Evolutionary conservation across 495 filamentous ascomycete genomes (phyloP).

Genomic region (Neurospora tetraspora): DNA sequence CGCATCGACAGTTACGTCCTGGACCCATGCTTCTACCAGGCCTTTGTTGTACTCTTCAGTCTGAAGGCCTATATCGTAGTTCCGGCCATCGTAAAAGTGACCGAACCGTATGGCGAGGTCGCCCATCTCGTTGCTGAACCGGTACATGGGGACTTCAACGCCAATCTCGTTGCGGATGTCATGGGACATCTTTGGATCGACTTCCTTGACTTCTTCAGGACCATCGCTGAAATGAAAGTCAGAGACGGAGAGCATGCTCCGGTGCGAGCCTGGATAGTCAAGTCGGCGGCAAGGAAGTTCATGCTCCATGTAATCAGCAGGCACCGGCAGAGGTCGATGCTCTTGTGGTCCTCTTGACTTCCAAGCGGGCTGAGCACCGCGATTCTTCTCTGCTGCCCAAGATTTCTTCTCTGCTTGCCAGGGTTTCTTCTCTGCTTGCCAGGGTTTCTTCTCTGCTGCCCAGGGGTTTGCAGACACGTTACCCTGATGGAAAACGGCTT

Average conservation of each 20-base stretch:
- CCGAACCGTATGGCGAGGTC: slow-evolving; percentile 4
- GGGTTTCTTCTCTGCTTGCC: background rate
- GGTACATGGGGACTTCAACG: slow-evolving; percentile 1
- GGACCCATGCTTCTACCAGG: slow-evolving; percentile 9
- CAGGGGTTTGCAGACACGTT: background rate
- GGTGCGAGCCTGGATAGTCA: slow-evolving; percentile 4
- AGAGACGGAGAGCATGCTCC: slow-evolving; percentile 3
- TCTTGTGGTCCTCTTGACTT: background rate
- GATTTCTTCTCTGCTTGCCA: background rate
- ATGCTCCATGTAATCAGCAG: background rate
- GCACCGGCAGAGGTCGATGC: background rate
- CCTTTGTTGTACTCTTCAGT: background rate
- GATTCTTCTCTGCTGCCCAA: background rate
- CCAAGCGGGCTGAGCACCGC: background rate
- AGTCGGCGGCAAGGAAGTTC: slow-evolving; percentile 7
- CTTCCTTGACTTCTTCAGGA: background rate
- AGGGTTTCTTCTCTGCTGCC: background rate
- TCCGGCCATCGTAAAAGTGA: background rate
- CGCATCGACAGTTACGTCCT: background rate
- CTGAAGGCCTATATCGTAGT: slow-evolving; percentile 5
- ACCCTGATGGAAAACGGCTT: background rate
- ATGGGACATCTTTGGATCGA: background rate
- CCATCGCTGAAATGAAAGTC: slow-evolving; percentile 5
- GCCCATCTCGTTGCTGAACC: background rate
- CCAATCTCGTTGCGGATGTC: slow-evolving; percentile 16